Evolutionary conservation across 768 basidiomycete species (phyloP).

Genomic region (Auricularia sp.): DNA sequence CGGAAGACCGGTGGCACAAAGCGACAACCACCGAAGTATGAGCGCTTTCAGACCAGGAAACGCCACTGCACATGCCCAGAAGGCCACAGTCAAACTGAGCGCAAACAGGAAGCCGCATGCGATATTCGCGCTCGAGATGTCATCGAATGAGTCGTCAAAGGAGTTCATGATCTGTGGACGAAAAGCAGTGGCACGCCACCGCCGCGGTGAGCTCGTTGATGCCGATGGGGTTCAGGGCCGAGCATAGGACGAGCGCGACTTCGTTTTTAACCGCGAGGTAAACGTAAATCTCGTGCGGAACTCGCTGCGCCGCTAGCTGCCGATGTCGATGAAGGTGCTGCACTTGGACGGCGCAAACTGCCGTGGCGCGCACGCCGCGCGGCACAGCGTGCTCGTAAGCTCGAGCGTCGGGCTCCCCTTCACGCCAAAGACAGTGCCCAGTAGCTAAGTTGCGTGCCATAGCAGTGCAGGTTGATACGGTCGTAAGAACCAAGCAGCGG

Average conservation of each 20-base stretch:
- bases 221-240: constrained; percentile 37
- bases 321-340: constrained; percentile 39
- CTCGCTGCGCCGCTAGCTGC: constrained; percentile 31
- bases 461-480: constrained; percentile 52
- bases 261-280: constrained; percentile 34
- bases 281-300: constrained; percentile 47
- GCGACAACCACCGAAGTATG: too few relatives aligned
- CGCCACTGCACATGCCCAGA: too few relatives aligned
- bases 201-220: constrained; percentile 33
- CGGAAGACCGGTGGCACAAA: too few relatives aligned
- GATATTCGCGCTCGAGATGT: constrained; percentile 20
- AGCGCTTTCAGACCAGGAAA: too few relatives aligned
- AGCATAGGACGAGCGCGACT: constrained; percentile 20
- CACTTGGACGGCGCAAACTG: constrained; percentile 40
- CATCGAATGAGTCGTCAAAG: constrained; percentile 44
- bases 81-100: too few relatives aligned
- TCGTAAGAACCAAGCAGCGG: constrained; percentile 43
- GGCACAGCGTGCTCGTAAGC: constrained; percentile 42
- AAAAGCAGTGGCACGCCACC: constrained; percentile 33
- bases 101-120: too few relatives aligned
- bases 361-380: constrained; percentile 31
- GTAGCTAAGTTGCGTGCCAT: constrained; percentile 33
- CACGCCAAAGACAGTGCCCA: constrained; percentile 35
- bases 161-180: constrained; percentile 41
- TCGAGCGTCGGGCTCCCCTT: constrained; percentile 41